Conservation (phyloP, 78 protist genomes). For the Cavenderia fasciculata region DNA sequence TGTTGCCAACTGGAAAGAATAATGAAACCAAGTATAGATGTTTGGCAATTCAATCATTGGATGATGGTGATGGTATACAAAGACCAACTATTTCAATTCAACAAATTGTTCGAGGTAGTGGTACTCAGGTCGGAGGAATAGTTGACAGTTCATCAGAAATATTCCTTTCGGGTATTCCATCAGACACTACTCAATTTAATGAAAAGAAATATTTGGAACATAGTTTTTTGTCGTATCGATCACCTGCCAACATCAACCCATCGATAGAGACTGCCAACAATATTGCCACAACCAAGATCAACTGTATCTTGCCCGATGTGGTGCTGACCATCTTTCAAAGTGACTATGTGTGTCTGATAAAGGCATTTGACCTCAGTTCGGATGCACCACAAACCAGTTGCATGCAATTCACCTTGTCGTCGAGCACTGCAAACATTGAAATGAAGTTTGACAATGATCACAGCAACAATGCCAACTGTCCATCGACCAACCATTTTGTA, state of each 20-base stretch:
- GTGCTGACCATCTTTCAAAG: slow-evolving; percentile 4
- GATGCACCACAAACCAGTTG: background rate
- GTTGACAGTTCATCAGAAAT: no score
- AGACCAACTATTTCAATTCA: no score
- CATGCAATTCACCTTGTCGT: background rate
- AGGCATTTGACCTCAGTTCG: background rate
- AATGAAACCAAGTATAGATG: background rate
- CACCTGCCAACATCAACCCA: background rate
- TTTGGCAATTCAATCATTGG: background rate
- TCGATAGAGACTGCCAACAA: slow-evolving; percentile 24
- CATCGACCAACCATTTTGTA: no score
- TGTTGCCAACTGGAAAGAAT: background rate
- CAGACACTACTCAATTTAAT: no score
- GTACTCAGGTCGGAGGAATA: no score
- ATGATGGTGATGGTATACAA: background rate
- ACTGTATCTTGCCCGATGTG: slow-evolving; percentile 32
- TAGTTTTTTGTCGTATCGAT: background rate
- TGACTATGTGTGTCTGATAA: slow-evolving; percentile 22
- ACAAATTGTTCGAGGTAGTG: no score
- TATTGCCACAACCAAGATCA: background rate
- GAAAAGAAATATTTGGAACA: background rate
- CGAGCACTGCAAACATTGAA: background rate
- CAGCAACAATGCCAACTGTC: background rate
- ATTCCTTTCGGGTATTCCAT: no score
- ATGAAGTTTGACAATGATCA: background rate